phyloP scores from a whole-genome alignment of 2,329 filamentous ascomycete genomes.

The Sarocladium oryzae region DNA sequence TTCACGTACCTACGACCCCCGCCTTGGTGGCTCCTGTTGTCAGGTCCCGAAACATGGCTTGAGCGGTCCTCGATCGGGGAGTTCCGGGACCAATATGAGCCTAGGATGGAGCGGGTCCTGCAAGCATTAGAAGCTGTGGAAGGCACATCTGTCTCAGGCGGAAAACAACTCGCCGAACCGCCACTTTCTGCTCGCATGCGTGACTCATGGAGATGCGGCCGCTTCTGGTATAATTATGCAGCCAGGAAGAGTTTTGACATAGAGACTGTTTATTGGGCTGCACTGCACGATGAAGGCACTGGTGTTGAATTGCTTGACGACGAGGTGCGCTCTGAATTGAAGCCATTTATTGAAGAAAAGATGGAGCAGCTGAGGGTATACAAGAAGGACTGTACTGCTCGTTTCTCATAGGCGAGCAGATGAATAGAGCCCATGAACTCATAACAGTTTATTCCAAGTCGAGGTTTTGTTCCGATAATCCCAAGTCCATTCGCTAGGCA shows the following conservation, averaged over 20 bases:
- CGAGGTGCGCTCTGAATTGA: conserved; percentile 17
- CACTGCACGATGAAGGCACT: conserved; percentile 19
- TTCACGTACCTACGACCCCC: conserved; percentile 30
- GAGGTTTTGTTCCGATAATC: too few relatives aligned
- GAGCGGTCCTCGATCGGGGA: conserved; percentile 15
- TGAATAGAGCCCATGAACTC: not conserved
- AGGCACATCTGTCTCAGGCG: not conserved
- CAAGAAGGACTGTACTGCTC: conserved; percentile 20
- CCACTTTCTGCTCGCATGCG: conserved; percentile 23
- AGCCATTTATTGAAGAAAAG: conserved; percentile 20
- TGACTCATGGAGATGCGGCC: conserved; percentile 25
- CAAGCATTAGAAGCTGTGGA: conserved; percentile 24
- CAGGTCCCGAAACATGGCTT: conserved; percentile 19
- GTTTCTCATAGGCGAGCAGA: conserved; percentile 17
- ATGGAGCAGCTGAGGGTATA: conserved; percentile 24
- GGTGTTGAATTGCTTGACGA: conserved; percentile 19
- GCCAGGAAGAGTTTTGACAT: conserved; percentile 29
- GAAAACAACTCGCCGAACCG: not conserved
- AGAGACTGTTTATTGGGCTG: conserved; percentile 26
- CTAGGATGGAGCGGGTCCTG: conserved; percentile 30
- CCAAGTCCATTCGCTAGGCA: too few relatives aligned
- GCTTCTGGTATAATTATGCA: conserved; percentile 33
- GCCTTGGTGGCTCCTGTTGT: conserved; percentile 32
- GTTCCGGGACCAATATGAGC: conserved; percentile 21
- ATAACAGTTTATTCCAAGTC: too few relatives aligned